A percentile compares a stretch with the other conserved stretches of the same genome.
phyloP scores from a whole-genome alignment of 2,329 filamentous ascomycete species.

The Lasiodiplodia hormozganensis region DNA sequence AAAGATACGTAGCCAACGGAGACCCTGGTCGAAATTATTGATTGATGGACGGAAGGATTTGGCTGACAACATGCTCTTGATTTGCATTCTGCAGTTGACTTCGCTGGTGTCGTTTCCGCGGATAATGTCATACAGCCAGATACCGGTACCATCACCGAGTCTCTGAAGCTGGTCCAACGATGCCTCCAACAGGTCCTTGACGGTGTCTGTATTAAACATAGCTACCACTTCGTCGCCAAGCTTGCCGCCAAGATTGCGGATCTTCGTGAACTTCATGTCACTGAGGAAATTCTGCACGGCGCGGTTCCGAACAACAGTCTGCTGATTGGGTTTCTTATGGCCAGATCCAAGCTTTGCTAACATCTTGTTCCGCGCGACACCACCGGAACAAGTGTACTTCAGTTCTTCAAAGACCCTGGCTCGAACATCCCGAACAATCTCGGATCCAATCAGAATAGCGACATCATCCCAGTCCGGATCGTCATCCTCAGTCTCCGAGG shows the following conservation, averaged over 20 bases:
- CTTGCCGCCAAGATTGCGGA: conserved; percentile 93
- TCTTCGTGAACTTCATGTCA: conserved; percentile 91
- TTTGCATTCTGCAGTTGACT: conserved; percentile 88
- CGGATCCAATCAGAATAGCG: conserved; percentile 82
- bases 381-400: conserved; percentile 90
- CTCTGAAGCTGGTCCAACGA: conserved; percentile 77
- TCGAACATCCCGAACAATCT: conserved; percentile 82
- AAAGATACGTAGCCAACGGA: conserved; percentile 89
- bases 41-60: conserved; percentile 93
- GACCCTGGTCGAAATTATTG: conserved; percentile 76
- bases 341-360: conserved; percentile 91
- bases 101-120: conserved; percentile 87
- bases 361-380: conserved; percentile 91
- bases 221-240: conserved; percentile 84
- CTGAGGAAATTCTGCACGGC: conserved; percentile 80
- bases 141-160: conserved; percentile 82
- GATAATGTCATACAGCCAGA: conserved; percentile 84
- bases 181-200: conserved; percentile 76
- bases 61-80: conserved; percentile 96
- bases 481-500: conserved; percentile 73
- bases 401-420: conserved; percentile 71
- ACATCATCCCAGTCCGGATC: conserved; percentile 95
- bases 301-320: conserved; percentile 90
- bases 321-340: conserved; percentile 90
- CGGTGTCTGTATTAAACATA: conserved; percentile 80